Conservation (phyloP, 306 rosid genomes). For the Cyclanthera cordifolia region DNA sequence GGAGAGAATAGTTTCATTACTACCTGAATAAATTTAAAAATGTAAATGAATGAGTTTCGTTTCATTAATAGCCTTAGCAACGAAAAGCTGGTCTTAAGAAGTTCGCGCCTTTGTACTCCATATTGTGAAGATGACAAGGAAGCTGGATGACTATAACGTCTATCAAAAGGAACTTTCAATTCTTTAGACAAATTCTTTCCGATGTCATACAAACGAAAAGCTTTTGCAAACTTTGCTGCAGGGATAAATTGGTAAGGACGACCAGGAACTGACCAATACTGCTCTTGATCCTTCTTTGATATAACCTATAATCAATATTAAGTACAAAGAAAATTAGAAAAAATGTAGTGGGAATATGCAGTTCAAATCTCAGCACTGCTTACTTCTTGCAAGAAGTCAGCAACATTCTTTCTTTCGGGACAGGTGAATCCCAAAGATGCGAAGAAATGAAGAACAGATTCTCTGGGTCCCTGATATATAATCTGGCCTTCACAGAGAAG, state of each 20-base stretch:
- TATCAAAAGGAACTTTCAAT: conserved; percentile 60
- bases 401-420: conserved; percentile 86
- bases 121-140: conserved; percentile 68
- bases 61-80: conserved; percentile 88
- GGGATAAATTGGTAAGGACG: conserved; percentile 73
- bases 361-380: conserved; percentile 23
- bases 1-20: not conserved
- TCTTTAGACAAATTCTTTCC: conserved; percentile 66
- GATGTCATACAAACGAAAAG: conserved; percentile 48
- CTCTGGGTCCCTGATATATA: conserved; percentile 82
- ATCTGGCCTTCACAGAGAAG: conserved; percentile 93
- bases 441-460: conserved; percentile 66
- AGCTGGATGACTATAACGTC: conserved; percentile 80
- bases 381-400: conserved; percentile 97
- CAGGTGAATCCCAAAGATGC: conserved; percentile 76
- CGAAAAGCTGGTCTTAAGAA: conserved; percentile 63
- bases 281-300: conserved; percentile 96
- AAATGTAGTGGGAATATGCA: conserved; percentile 12
- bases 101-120: conserved; percentile 53
- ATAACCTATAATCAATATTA: conserved; percentile 50
- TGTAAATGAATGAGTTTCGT: conserved; percentile 82
- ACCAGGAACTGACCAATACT: conserved; percentile 70
- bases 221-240: conserved; percentile 66
- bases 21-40: conserved; percentile 96
- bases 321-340: conserved; percentile 9